Evolutionary conservation across 306 rosid species (phyloP), one percentile per base, ranked within the genome.

Genomic region (Delonix regia): DNA sequence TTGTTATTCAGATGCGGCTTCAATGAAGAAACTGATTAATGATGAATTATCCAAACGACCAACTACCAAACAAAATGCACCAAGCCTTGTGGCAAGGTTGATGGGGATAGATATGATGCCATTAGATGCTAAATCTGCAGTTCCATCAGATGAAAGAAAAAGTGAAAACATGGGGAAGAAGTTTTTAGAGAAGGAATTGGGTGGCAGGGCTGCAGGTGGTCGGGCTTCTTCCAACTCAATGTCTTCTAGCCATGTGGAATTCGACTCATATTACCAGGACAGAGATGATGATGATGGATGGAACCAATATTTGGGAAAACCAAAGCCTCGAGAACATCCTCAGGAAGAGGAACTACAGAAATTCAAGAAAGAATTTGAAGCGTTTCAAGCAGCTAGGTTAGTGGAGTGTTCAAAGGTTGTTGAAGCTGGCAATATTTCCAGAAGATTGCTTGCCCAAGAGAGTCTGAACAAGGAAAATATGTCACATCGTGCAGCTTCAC

Each of bases 341-440:
- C 99, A 93, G 78, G 99, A 96, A 78, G 93, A 96, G 87, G 98
- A 91, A 81, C 85, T 96, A 55, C 96, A 91, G 80, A 93, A 87
- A 84, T 96, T 96, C 79, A 91, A 91, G 91, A 93, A 87, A 87
- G 99, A 96, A 78, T 96, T 91, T 82, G 99, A 91, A 88, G 97
- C 93, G 65, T 96, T 87, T 86, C 99, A 93, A 78, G 90, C 97
- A 56, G 87, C 93, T 44, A 90, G 98, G 85, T 86, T 91, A 73
- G 85, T 79, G 80, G 94, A 93, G 82, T 91, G 94, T 85, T 88
- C 98, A 24, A 87, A 87, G 83, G 75, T 88, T 78, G 85, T 88
- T 34, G 93, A 96, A 78, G 76, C 74, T 48, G 87, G 81, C 33
- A 89, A 75, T 74, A 49, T 67, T 53, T 67, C 90, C 24, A 71